A percentile compares a stretch with the other conserved stretches of the same genome.
These are phyloP conservation scores for Fusarium poae DNA, from an alignment of 2,329 filamentous ascomycete genomes.

Conservation along the genomic window DNA sequence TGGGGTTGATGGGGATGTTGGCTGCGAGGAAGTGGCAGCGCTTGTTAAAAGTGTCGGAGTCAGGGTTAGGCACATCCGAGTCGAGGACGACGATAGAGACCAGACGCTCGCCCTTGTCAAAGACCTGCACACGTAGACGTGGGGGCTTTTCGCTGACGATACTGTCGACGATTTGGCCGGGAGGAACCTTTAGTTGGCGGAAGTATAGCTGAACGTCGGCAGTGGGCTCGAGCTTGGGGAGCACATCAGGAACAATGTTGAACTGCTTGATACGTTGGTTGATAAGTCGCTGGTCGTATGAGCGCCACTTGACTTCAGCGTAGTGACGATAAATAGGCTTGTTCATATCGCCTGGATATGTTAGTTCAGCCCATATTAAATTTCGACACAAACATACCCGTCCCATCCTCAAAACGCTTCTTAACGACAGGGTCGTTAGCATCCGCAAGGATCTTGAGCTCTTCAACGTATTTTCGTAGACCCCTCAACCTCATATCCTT, in stretches of 20 bases:
- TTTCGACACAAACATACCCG: constrained; percentile 67
- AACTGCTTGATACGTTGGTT: constrained; percentile 89
- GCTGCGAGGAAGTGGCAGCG: constrained; percentile 89
- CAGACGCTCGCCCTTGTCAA: constrained; percentile 83
- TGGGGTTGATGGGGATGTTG: constrained; percentile 68
- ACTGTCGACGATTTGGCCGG: constrained; percentile 84
- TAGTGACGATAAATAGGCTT: constrained; percentile 96
- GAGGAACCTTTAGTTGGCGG: constrained; percentile 74
- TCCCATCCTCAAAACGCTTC: constrained; percentile 91
- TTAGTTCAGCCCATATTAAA: neutral
- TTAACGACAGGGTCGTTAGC: constrained; percentile 96
- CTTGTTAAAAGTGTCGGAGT: constrained; percentile 80
- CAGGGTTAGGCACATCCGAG: constrained; percentile 86
- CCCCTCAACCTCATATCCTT: constrained; percentile 77
- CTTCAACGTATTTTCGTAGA: constrained; percentile 78
- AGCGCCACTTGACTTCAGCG: constrained; percentile 87
- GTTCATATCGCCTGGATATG: constrained; percentile 83
- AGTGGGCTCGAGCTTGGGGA: constrained; percentile 81
- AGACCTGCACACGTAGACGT: constrained; percentile 85
- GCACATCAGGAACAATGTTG: constrained; percentile 87
- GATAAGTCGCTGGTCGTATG: constrained; percentile 82
- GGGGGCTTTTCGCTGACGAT: constrained; percentile 79
- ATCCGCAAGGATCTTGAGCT: constrained; percentile 89
- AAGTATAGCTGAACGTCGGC: constrained; percentile 88
- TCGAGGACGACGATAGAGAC: constrained; percentile 90